Evolutionary conservation across 2,329 filamentous ascomycete genomes (phyloP), one percentile per base, ranked within the genome.

Genomic region (Cytospora paraplurivora): DNA sequence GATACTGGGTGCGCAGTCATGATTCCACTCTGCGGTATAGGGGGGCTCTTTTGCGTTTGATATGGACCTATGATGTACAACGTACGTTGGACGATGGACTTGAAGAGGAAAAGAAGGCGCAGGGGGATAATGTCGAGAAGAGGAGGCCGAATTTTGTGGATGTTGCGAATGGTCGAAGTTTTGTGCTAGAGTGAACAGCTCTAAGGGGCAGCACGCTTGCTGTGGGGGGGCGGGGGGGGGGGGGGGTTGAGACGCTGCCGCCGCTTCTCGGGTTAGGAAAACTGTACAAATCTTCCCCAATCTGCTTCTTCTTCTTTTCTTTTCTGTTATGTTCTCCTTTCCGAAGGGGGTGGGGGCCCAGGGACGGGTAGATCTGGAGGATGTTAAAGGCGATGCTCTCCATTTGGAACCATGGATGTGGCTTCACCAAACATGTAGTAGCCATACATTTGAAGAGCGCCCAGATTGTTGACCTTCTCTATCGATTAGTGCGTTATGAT

Each of bases 1-100:
- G 44, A 35, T 67, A 69, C 15, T 67, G 68, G 64, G 33, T 68
- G 4, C 49, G 19, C 7, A 55, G 60, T 27, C 47, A 52, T 27
- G 60, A 66, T 51, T 32, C 27, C 19, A 10, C 19, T 10, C 12
- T 67, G 6, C 27, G 21, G 32, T 66, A 62, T 38, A 11, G 21
- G 5, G 66, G 66, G n/a, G 7, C 50, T 12, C 5, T 67, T 7
- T 49, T 62, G 47, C 49, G 54, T 21, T 35, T 54, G 5, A 7
- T 57, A 12, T 34, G 56, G 50, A 56, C 47, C 11, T 13, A 19
- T 6, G 56, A 59, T 15, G n/a, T 54, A 1, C 12, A 12, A 11
- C 21, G 56, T 10, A 52, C 56, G n/a, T 15, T 63, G 37, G 61
- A 63, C 8, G 17, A 59, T n/a, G 35, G n/a, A 6, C 11, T 38